Evolutionary conservation across 345 rosid genomes (phyloP), one percentile per base, ranked within the genome.

Genomic region (Pugionium dolabratum): DNA sequence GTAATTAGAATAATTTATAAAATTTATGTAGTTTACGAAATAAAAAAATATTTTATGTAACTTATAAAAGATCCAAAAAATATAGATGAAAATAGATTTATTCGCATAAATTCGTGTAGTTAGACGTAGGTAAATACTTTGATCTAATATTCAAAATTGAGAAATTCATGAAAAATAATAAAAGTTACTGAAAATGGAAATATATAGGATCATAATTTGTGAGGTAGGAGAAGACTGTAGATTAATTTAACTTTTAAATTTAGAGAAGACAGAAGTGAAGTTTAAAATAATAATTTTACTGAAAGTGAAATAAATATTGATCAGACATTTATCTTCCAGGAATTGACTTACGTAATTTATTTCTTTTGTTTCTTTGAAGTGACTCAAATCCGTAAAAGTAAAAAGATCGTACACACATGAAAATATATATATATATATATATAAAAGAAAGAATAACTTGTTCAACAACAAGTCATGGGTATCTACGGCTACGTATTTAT

Each of bases 311-410:
- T 73, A 52, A 73, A 66, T 73, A 59, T 62, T 61, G 72, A 73
- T 73, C 59, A 73, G 77, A 74, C 77, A 74, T 67, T 61, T 67
- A 66, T 66, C 76, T 59, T 66, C 67, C 62, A 30, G 57, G 53
- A 73, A 59, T 46, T 73, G 72, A 73, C 67, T 66, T 73, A 50
- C 32, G 67, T 59, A 25, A 47, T 73, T 72, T 64, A 73, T 57
- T 72, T 58, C 43, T 72, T 51, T 65, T 59, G 59, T 32, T 60
- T 45, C 53, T 40, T 8, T 54, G 69, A 66, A 74, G 72, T 66
- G 68, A 74, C 73, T 31, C 59, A 67, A 55, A 74, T 40, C 72
- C 4, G 59, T 74, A 74, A 74, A 53, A 73, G 72, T 66, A 44
- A 73, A 31, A 73, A 73, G 67, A 31, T 66, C 35, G 36, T 48